A percentile compares a stretch with the other conserved stretches of the same genome.
Evolutionary conservation across 352 stramenopile genomes (phyloP).

Genomic region (Blastocystis sp.): DNA sequence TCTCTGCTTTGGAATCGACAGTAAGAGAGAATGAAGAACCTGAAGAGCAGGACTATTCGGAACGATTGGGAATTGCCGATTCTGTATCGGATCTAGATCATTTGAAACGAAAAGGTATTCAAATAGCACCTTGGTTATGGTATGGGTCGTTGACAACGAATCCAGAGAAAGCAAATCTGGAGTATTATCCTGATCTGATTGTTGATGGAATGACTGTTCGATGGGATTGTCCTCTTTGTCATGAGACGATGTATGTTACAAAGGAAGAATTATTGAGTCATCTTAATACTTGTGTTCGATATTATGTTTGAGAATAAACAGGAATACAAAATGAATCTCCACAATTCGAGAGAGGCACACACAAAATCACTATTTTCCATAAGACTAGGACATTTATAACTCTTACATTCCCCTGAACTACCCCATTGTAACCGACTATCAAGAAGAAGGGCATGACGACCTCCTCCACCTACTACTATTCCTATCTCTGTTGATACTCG

Average conservation of each 20-base stretch:
- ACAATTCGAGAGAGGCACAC: slow-evolving; percentile 24
- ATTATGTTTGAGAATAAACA: background rate
- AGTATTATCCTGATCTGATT: slow-evolving; percentile 46
- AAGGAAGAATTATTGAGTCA: slow-evolving; percentile 35
- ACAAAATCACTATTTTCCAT: slow-evolving; percentile 21
- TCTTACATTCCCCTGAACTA: slow-evolving; percentile 29
- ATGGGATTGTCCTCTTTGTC: slow-evolving; percentile 35
- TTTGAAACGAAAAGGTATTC: slow-evolving; percentile 4
- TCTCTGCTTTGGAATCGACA: background rate
- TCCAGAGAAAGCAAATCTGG: slow-evolving; percentile 8
- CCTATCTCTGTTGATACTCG: slow-evolving; percentile 21
- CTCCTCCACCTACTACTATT: slow-evolving; percentile 13
- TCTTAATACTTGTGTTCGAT: slow-evolving; percentile 28
- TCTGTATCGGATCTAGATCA: background rate
- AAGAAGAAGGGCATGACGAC: slow-evolving; percentile 15
- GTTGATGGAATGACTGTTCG: slow-evolving; percentile 7
- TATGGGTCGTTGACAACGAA: slow-evolving; percentile 29
- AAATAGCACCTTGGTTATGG: slow-evolving; percentile 37
- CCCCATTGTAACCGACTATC: background rate
- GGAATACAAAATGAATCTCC: background rate
- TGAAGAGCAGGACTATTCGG: background rate
- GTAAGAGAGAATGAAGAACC: background rate
- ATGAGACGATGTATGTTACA: slow-evolving; percentile 41
- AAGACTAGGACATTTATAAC: background rate
- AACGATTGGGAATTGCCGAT: slow-evolving; percentile 21